Base-by-base conservation (phyloP, 805 yeast genomes). In the Cyberlindnera subsufficiens region DNA sequence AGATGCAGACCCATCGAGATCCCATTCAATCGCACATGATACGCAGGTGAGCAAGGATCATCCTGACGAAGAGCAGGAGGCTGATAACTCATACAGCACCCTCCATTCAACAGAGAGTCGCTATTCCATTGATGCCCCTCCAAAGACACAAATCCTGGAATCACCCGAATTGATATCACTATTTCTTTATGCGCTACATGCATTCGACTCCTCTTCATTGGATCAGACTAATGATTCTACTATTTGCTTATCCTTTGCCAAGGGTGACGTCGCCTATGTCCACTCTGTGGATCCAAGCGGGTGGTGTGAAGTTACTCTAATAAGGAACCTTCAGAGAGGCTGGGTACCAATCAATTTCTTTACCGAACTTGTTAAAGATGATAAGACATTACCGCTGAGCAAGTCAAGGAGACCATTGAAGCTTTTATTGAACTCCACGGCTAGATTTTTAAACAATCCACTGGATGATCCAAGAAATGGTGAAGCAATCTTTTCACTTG, bases 301-400 rank as follows among this genome's bases (percentile, higher is more conserved):
- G 0, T 86, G 95, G 95, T 91, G 90, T 46, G 95, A 86, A 59
- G 93, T 85, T 3, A 85, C 90, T 0, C 56, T 84, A 32, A 63
- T 85, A 8, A 80, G 77, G 43, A 68, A 80, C 13, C 66, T 80
- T 40, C 72, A 73, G 52, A 65, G 88, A 48, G 95, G 95, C 15
- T 86, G 95, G 95, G 86, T 85, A 15, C 95, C 95, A 3, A 80
- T 86, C 73, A 86, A 85, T 56, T 86, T 82, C 63, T 86, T 85
- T 54, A 65, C 80, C 5, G 71, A 67, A 45, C 58, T 66, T 4
- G 54, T 78, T 4, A 61, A 60, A 10, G 58, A 61, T 10, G 54
- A 49, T 3, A 11, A n/a, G n/a, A 68, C 75, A 44, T 58, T 57
- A n/a, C 83, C 84, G 22, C 59, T 85, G 49, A 68, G 66, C 46